These are phyloP conservation scores for Plasmodium ovale DNA, from an alignment of 169 alveolate genomes.

Conservation along the genomic window DNA sequence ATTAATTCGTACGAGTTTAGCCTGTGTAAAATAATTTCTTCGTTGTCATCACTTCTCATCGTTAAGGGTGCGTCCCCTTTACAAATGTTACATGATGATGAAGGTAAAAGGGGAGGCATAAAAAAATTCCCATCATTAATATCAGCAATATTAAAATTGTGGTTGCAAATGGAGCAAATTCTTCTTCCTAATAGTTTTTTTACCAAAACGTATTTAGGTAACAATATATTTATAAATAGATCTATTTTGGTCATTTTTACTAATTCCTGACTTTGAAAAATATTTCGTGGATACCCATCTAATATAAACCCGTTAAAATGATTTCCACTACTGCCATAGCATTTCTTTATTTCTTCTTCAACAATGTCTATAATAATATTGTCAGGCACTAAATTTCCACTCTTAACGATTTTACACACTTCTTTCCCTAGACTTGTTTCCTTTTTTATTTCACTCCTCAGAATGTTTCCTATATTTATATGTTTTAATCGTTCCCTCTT, in stretches of 20 bases:
- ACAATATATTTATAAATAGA: slow-evolving; percentile 46
- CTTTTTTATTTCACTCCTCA: slow-evolving; percentile 64
- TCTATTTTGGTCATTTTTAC: slow-evolving; percentile 35
- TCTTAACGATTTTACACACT: slow-evolving; percentile 28
- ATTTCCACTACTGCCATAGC: not conserved
- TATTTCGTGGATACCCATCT: slow-evolving; percentile 65
- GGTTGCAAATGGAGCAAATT: slow-evolving; percentile 28
- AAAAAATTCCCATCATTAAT: slow-evolving; percentile 9
- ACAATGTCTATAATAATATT: slow-evolving; percentile 17
- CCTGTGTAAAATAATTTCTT: slow-evolving; percentile 29
- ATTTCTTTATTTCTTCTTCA: slow-evolving; percentile 46
- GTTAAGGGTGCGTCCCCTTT: slow-evolving; percentile 34
- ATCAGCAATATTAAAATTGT: slow-evolving; percentile 38
- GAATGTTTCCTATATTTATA: slow-evolving; percentile 52
- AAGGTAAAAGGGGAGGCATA: slow-evolving; percentile 61
- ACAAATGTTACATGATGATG: slow-evolving; percentile 23
- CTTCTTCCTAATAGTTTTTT: slow-evolving; percentile 60
- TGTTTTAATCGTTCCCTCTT: slow-evolving; percentile 57
- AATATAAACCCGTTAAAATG: slow-evolving; percentile 57
- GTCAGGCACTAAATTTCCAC: slow-evolving; percentile 44
- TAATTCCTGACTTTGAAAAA: slow-evolving; percentile 39
- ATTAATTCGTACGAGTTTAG: slow-evolving; percentile 26
- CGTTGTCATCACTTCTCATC: slow-evolving; percentile 50
- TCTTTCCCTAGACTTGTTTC: slow-evolving; percentile 34
- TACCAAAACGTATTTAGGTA: slow-evolving; percentile 30